Evolutionary conservation across 305 asterid species (phyloP).

Genomic region (Ilex paraguariensis): DNA sequence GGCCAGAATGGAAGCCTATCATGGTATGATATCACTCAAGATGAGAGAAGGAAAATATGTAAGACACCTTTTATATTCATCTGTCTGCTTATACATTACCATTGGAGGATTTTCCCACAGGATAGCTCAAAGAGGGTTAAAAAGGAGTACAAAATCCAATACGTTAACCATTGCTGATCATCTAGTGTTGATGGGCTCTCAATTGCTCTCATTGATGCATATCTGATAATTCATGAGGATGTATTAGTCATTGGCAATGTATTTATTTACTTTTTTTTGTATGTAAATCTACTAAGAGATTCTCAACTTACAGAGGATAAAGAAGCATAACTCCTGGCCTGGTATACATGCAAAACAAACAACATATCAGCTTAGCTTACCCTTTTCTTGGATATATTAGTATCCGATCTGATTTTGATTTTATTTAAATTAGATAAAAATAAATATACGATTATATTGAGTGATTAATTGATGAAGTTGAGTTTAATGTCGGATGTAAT

Average conservation of each 20-base stretch:
- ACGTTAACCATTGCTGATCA: conserved; percentile 94
- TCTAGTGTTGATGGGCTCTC: conserved; percentile 90
- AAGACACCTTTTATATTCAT: too few relatives aligned
- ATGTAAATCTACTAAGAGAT: background rate
- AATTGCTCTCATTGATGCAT: conserved; percentile 78
- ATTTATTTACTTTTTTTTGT: background rate
- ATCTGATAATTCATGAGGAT: conserved; percentile 31
- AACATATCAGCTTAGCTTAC: background rate
- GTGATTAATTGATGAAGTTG: background rate
- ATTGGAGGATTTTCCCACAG: conserved; percentile 72
- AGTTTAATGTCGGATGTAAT: too few relatives aligned
- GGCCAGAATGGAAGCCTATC: conserved; percentile 88
- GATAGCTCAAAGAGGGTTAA: conserved; percentile 74
- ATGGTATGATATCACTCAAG: too few relatives aligned
- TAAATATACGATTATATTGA: too few relatives aligned
- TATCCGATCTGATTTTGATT: too few relatives aligned
- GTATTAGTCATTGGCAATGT: background rate
- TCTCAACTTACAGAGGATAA: conserved; percentile 76
- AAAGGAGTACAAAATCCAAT: conserved; percentile 86
- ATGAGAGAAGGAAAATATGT: too few relatives aligned
- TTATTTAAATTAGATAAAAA: too few relatives aligned
- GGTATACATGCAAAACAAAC: conserved; percentile 17
- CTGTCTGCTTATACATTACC: conserved; percentile 30
- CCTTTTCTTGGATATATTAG: background rate
- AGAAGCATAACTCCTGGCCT: conserved; percentile 91